Conservation (phyloP, 768 basidiomycete species). For the Stropharia rugosoannulata region DNA sequence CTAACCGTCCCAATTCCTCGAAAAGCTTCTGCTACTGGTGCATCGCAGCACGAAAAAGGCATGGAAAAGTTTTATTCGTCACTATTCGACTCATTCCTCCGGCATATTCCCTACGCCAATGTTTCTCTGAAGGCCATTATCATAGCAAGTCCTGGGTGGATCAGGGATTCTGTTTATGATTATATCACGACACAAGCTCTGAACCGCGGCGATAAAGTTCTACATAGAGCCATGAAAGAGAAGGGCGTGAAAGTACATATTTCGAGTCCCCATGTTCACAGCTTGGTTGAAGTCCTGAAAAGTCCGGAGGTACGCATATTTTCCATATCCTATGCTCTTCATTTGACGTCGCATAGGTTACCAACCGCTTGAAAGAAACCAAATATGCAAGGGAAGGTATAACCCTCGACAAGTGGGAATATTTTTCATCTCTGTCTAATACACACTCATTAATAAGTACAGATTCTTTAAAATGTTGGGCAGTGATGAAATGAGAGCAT, state of each 20-base stretch:
- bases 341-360: constrained; percentile 46
- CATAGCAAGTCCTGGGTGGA: constrained; percentile 96
- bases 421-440: constrained; percentile 24
- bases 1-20: constrained; percentile 88
- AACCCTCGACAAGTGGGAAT: constrained; percentile 70
- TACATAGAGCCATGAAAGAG: constrained; percentile 73
- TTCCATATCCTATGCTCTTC: neutral
- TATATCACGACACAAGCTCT: constrained; percentile 82
- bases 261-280: constrained; percentile 93
- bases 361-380: constrained; percentile 82
- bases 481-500: constrained; percentile 91
- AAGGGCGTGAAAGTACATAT: constrained; percentile 92
- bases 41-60: constrained; percentile 92
- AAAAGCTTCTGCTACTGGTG: constrained; percentile 80
- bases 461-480: constrained; percentile 99
- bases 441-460: neutral
- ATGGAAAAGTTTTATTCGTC: constrained; percentile 80
- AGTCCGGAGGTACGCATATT: constrained; percentile 76
- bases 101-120: constrained; percentile 85
- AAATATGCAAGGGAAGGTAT: constrained; percentile 95
- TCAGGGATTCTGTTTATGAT: constrained; percentile 84
- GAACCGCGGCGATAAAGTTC: constrained; percentile 74
- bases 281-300: constrained; percentile 89
- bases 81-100: constrained; percentile 81
- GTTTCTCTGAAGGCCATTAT: constrained; percentile 83